Conservation (phyloP, 257 asterid species). For the Lycium barbarum region DNA sequence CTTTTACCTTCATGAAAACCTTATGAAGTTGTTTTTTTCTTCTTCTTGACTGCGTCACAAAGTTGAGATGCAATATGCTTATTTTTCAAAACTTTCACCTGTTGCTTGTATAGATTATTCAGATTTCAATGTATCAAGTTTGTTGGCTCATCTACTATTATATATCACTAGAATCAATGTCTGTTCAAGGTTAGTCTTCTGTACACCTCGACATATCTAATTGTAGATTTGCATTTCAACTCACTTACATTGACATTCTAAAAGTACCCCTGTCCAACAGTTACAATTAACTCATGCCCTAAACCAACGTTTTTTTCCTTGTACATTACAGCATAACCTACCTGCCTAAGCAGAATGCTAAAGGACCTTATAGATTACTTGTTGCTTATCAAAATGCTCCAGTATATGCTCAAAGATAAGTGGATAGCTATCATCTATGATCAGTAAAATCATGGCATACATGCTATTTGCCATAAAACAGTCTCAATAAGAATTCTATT, state of each 20-base stretch:
- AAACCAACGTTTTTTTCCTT: neutral
- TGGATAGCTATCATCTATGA: neutral
- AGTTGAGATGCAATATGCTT: neutral
- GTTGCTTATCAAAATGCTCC: neutral
- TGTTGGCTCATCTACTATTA: neutral
- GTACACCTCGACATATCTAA: neutral
- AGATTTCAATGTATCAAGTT: neutral
- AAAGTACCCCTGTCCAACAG: conserved; percentile 5
- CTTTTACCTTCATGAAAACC: neutral
- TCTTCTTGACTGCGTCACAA: neutral
- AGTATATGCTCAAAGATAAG: neutral
- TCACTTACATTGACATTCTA: neutral
- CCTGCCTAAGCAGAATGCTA: neutral
- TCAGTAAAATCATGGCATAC: neutral
- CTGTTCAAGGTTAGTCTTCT: neutral
- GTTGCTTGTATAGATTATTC: neutral
- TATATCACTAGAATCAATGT: neutral
- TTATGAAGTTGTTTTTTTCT: neutral
- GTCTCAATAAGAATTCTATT: neutral
- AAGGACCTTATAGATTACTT: neutral
- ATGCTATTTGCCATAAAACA: neutral
- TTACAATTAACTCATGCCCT: neutral
- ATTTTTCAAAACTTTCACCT: neutral
- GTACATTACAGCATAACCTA: neutral
- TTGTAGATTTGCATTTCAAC: conserved; percentile 21